A percentile compares a stretch with the other conserved stretches of the same genome.
phyloP scores from a whole-genome alignment of 805 yeast species.

The Metschnikowia dekortorum region DNA sequence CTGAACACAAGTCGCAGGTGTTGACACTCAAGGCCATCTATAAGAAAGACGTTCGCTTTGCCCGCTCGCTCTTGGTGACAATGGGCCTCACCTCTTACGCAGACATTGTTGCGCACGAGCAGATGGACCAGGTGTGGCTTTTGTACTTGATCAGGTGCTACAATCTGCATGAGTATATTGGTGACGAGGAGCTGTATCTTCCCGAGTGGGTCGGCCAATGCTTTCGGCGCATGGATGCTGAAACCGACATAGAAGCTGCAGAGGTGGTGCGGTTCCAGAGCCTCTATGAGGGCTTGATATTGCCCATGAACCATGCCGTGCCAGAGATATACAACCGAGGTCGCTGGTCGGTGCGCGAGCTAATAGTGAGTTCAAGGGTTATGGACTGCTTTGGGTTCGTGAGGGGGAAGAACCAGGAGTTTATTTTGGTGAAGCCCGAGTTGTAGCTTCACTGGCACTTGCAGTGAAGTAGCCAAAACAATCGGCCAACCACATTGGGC shows the following conservation, averaged over 20 bases:
- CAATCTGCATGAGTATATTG: conserved; percentile 36
- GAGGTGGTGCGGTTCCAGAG: conserved; percentile 54
- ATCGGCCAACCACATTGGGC: too few relatives aligned
- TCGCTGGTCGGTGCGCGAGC: conserved; percentile 43
- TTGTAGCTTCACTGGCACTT: too few relatives aligned
- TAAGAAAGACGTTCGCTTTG: conserved; percentile 50
- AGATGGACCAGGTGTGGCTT: conserved; percentile 55
- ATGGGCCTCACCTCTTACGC: conserved; percentile 57
- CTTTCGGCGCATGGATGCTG: conserved; percentile 35
- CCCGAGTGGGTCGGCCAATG: conserved; percentile 49
- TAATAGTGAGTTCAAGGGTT: conserved; percentile 50
- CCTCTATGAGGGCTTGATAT: conserved; percentile 51
- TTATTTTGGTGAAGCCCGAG: conserved; percentile 29
- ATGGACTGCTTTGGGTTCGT: conserved; percentile 48
- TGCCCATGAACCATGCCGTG: conserved; percentile 43
- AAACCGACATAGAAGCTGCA: conserved; percentile 40
- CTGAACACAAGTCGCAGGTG: conserved; percentile 39
- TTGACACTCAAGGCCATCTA: conserved; percentile 55
- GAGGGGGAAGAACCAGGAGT: conserved; percentile 42
- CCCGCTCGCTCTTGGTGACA: conserved; percentile 49
- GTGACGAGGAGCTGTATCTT: conserved; percentile 21
- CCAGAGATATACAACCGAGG: conserved; percentile 56
- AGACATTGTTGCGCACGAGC: conserved; percentile 43
- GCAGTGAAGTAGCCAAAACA: not conserved
- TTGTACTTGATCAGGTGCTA: conserved; percentile 60